phyloP scores from a whole-genome alignment of 2,329 filamentous ascomycete species.

The Aspergillus ustus region DNA sequence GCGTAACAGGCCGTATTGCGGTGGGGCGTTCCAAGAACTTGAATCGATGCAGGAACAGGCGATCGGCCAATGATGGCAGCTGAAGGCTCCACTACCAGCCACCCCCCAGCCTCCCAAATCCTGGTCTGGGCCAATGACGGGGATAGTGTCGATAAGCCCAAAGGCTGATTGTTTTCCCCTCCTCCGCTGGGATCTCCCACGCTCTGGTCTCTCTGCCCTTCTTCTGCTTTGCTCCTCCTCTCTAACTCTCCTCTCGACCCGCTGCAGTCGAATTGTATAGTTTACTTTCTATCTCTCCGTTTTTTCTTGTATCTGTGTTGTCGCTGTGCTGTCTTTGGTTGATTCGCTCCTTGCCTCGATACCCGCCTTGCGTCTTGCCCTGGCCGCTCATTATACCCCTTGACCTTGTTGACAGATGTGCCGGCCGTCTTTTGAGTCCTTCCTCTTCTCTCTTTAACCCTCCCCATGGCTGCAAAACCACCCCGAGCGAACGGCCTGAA shows the following conservation, averaged over 20 bases:
- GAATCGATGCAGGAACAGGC: constrained; percentile 15
- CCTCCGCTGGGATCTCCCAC: neutral
- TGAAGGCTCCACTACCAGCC: constrained; percentile 27
- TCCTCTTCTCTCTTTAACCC: neutral
- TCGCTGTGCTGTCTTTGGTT: neutral
- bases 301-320: neutral
- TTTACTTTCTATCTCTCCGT: constrained; percentile 18
- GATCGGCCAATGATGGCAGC: constrained; percentile 43
- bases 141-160: constrained; percentile 6
- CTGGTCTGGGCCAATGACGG: constrained; percentile 12
- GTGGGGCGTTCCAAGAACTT: constrained; percentile 1
- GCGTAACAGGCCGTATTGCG: constrained; percentile 5
- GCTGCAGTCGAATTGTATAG: neutral
- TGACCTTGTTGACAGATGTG: constrained; percentile 10
- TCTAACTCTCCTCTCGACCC: constrained; percentile 15
- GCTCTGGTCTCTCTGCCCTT: constrained; percentile 1
- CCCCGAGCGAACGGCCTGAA: constrained; percentile 43
- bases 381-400: constrained; percentile 9
- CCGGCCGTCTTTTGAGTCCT: constrained; percentile 1
- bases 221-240: neutral
- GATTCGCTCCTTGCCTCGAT: constrained; percentile 11
- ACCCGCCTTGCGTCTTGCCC: neutral
- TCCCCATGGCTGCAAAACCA: constrained; percentile 17
- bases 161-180: constrained; percentile 17
- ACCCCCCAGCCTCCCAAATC: constrained; percentile 23